Conservation (phyloP, 768 basidiomycete genomes). For the Mycena vitilis region DNA sequence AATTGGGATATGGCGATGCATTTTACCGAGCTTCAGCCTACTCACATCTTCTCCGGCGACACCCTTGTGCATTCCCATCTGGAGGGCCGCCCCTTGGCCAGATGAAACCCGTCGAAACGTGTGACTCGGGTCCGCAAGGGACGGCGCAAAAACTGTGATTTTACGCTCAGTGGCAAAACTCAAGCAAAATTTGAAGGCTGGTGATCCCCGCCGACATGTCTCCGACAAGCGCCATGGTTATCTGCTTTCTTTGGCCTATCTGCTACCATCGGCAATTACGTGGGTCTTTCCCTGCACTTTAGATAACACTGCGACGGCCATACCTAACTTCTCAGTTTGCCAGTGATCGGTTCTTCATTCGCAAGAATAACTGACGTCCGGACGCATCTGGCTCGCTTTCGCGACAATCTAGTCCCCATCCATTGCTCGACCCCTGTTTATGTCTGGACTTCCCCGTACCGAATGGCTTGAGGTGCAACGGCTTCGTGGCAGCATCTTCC, state of each 20-base stretch:
- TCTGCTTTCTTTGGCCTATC: neutral
- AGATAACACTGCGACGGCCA: neutral
- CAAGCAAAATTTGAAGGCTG: neutral
- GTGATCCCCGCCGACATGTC: conserved; percentile 25
- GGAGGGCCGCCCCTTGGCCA: neutral
- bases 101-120: neutral
- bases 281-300: too few relatives aligned
- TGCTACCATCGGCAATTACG: too few relatives aligned
- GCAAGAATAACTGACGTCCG: conserved; percentile 8
- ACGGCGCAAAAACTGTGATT: neutral
- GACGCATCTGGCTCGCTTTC: neutral
- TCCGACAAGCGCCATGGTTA: conserved; percentile 21
- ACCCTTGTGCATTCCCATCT: conserved; percentile 23
- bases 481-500: neutral
- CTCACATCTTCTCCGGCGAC: conserved; percentile 22
- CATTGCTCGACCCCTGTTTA: too few relatives aligned
- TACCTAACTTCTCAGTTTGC: neutral
- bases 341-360: conserved; percentile 26
- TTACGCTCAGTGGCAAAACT: too few relatives aligned
- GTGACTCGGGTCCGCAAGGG: too few relatives aligned
- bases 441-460: too few relatives aligned
- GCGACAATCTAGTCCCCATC: too few relatives aligned
- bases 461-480: neutral
- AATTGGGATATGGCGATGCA: conserved; percentile 22
- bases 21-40: conserved; percentile 36